These are phyloP conservation scores for Tetramitus jugosus DNA, from an alignment of 208 protist species.

Conservation along the genomic window DNA sequence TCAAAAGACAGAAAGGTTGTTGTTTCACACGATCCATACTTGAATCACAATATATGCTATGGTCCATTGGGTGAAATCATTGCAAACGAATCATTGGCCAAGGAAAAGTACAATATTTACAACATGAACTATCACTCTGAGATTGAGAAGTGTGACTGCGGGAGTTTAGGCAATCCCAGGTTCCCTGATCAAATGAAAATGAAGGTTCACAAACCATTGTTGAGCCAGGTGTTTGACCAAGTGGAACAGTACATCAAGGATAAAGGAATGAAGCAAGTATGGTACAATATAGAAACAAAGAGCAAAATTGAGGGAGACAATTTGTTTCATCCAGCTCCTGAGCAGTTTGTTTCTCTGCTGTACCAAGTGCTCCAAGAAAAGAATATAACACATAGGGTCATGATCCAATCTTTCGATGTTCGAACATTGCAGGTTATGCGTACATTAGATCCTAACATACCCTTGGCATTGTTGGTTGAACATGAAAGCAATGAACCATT, in stretches of 20 bases:
- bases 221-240: not conserved
- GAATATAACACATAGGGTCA: not conserved
- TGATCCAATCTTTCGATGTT: not conserved
- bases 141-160: not conserved
- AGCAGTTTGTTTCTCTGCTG: not conserved
- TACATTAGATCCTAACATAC: not conserved
- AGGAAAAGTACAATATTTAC: not conserved
- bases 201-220: not conserved
- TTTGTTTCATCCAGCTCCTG: not conserved
- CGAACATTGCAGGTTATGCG: not conserved
- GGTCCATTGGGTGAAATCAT: not conserved
- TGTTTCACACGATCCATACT: not conserved
- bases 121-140: not conserved
- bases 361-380: not conserved
- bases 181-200: not conserved
- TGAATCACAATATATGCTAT: not conserved
- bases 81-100: not conserved
- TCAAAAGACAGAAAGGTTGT: not conserved
- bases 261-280: not conserved
- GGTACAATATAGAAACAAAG: not conserved
- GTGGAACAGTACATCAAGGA: not conserved
- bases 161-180: not conserved
- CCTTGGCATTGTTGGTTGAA: not conserved
- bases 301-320: not conserved
- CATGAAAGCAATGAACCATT: not conserved